Percentiles rank a stretch among this genome's conserved stretches.
These are phyloP conservation scores for Luzula sylvatica DNA, from an alignment of 176 grass and related monocot genomes.

Conservation along the genomic window DNA sequence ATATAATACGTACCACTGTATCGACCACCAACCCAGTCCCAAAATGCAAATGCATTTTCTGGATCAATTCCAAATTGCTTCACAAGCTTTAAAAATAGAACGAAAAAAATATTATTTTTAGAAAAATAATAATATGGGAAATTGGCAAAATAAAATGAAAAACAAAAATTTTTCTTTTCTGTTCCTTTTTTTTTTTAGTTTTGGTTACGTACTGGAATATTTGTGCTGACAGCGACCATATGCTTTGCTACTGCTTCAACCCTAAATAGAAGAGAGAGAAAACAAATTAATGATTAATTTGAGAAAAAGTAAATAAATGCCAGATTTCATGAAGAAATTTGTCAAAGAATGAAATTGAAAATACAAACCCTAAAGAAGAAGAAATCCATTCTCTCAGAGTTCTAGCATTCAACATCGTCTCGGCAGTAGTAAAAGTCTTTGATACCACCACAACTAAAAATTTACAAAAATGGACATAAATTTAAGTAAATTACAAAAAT, in stretches of 20 bases:
- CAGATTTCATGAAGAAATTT: too few species aligned
- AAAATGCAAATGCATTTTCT: conserved; percentile 94
- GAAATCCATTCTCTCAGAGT: conserved; percentile 93
- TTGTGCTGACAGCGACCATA: conserved; percentile 99
- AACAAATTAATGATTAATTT: conserved; percentile 11
- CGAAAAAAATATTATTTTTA: conserved; percentile 1
- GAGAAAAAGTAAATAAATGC: too few species aligned
- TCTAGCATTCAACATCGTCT: conserved; percentile 99
- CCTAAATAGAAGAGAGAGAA: conserved; percentile 30
- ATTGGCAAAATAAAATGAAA: background rate
- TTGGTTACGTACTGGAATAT: conserved; percentile 61
- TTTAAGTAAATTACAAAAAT: too few species aligned
- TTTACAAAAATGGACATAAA: conserved; percentile 5
- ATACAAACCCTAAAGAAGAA: conserved; percentile 75
- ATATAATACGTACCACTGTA: conserved; percentile 74
- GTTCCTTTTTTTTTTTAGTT: too few species aligned
- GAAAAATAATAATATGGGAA: background rate
- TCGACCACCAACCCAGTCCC: conserved; percentile 98
- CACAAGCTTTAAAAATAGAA: conserved; percentile 64
- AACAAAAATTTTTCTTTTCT: background rate
- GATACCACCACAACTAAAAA: conserved; percentile 90
- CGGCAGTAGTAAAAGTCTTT: conserved; percentile 99
- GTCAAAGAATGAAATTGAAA: conserved; percentile 20
- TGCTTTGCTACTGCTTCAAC: conserved; percentile 81
- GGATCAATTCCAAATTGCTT: conserved; percentile 89